These are phyloP conservation scores for Phytophthora lateralis DNA, from an alignment of 352 stramenopile species.

Conservation along the genomic window DNA sequence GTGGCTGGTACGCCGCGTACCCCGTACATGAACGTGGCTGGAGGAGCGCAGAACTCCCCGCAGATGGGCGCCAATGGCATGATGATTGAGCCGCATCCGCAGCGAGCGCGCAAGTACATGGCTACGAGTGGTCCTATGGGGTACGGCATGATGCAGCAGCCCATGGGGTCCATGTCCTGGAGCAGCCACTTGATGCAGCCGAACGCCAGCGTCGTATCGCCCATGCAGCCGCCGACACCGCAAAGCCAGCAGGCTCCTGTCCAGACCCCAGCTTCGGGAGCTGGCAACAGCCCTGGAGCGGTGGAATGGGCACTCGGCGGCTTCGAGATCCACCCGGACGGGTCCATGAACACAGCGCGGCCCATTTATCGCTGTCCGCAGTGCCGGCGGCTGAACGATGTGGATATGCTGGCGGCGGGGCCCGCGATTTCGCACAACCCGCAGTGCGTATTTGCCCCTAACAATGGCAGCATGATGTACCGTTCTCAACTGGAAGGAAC, in stretches of 20 bases:
- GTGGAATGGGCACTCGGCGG: conserved; percentile 79
- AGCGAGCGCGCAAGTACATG: conserved; percentile 40
- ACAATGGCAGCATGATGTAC: conserved; percentile 46
- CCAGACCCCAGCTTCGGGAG: conserved; percentile 30
- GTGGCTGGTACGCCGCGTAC: conserved; percentile 42
- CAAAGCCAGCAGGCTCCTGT: conserved; percentile 22
- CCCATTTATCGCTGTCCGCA: conserved; percentile 83
- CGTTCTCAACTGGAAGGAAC: conserved; percentile 57
- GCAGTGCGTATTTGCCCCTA: conserved; percentile 57
- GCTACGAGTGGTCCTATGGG: conserved; percentile 33
- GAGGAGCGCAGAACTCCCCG: conserved; percentile 16
- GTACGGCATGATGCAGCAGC: conserved; percentile 38
- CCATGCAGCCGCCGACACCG: conserved; percentile 27
- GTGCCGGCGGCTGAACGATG: conserved; percentile 68
- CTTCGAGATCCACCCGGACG: conserved; percentile 81
- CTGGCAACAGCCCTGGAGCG: conserved; percentile 25
- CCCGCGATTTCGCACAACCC: conserved; percentile 55
- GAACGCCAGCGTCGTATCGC: conserved; percentile 16
- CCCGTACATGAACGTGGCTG: conserved; percentile 35
- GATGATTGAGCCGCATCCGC: conserved; percentile 35
- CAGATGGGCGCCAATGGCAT: conserved; percentile 26
- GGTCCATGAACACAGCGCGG: conserved; percentile 62
- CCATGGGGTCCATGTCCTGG: conserved; percentile 49
- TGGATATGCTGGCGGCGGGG: conserved; percentile 71
- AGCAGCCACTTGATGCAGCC: conserved; percentile 55